Percentiles rank a stretch among this genome's conserved stretches.
Evolutionary conservation across 2,329 filamentous ascomycete species (phyloP).

Genomic region (Malbranchea zuffiana): DNA sequence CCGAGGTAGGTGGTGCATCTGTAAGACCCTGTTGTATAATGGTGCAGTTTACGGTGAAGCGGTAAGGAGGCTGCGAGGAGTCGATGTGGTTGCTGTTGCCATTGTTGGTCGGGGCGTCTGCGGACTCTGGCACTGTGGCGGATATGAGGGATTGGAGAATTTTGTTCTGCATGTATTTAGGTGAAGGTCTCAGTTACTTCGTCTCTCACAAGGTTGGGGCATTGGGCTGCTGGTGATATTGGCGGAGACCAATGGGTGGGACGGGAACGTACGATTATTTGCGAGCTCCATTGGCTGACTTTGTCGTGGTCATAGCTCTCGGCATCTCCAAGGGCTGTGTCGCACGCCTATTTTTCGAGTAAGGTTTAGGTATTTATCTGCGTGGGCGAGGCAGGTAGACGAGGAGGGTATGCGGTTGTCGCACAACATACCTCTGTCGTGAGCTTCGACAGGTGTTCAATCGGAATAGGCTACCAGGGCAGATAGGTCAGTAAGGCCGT

Average conservation of each 20-base stretch:
- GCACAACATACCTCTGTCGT: constrained; percentile 58
- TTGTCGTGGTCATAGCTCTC: constrained; percentile 78
- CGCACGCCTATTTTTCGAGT: constrained; percentile 56
- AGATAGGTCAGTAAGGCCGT: neutral
- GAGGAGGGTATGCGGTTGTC: constrained; percentile 5
- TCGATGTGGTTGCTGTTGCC: no score
- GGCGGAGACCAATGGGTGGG: neutral
- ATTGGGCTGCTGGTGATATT: neutral
- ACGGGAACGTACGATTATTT: constrained; percentile 65
- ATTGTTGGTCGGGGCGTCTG: no score
- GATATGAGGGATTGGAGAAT: constrained; percentile 33
- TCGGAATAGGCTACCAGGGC: constrained; percentile 55
- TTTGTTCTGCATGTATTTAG: constrained; percentile 26
- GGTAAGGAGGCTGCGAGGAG: constrained; percentile 53
- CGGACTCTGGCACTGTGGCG: constrained; percentile 29
- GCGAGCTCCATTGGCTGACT: constrained; percentile 79
- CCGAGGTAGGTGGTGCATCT: constrained; percentile 45
- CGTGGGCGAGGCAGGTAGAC: neutral
- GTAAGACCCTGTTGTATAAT: constrained; percentile 77
- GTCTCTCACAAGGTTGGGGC: constrained; percentile 3
- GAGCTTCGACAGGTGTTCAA: constrained; percentile 72
- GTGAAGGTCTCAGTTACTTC: neutral
- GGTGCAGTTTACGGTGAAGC: constrained; percentile 95
- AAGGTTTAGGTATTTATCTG: constrained; percentile 10
- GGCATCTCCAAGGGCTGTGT: constrained; percentile 59